Base-by-base conservation (phyloP, 1,284 basidiomycete species). In the Tilletia indica region DNA sequence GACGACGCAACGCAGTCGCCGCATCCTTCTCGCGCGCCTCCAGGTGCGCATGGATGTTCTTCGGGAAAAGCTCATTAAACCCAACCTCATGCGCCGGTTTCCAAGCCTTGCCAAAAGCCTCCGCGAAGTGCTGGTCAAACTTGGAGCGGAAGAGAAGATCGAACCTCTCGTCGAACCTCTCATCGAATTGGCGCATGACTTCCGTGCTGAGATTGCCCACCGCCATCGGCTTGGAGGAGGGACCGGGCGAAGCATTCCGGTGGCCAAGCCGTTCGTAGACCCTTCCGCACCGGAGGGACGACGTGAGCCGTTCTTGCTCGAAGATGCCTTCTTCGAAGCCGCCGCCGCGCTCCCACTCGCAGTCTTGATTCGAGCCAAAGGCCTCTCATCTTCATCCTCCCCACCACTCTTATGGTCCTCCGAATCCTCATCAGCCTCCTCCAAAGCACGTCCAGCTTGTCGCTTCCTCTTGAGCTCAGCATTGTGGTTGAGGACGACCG, bases 401-500 rank as follows among this genome's bases (percentile, higher is more conserved):
- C 14, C 42, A 8, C 42, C 42, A 45, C 42, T 14, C 6, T 14
- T 45, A 3, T 8, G 9, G 9, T 45, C 14, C 56, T 58, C 56
- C 16, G 56, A 58, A 58, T 58, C 56, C 21, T 58, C 56, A 34
- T 58, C 56, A 3, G 21, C 56, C 21, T 58, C 56, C 56, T 58
- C 21, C 21, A 34, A 25, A n/a, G 21, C 25, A 5, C 31, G 8
- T 8, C n/a, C 31, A n/a, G n/a, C 51, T 8, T 19, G 31, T 3
- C 56, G 56, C 56, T 58, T 58, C n/a, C 56, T n/a, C 11, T 58
- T 58, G 21, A 58, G 21, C 56, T 58, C 56, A 4, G 56, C 56
- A 58, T 58, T 58, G 56, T 58, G 56, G 21, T 58, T 58, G 2
- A 34, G 25, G 12, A 34, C 3, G 42, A 8, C 42, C 6, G 9